These are phyloP conservation scores for Helotiales sp. DNA, from an alignment of 2,329 filamentous ascomycete genomes.

Conservation along the genomic window DNA sequence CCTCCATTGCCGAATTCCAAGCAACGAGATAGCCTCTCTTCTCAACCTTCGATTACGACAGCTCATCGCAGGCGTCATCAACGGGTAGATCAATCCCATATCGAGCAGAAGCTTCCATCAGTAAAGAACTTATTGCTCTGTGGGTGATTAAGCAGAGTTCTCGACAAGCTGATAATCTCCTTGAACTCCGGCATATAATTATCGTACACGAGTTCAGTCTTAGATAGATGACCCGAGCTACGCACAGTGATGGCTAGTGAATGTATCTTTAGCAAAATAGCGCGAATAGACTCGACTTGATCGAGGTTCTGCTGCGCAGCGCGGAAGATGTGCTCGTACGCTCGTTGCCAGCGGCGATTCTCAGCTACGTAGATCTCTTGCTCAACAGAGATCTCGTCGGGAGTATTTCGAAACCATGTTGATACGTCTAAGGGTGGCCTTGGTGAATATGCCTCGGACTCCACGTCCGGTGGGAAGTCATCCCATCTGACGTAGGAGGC, in stretches of 20 bases:
- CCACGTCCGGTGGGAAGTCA: not conserved
- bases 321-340: constrained; percentile 22
- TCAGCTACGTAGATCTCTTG: constrained; percentile 22
- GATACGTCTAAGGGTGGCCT: not conserved
- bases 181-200: constrained; percentile 15
- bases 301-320: constrained; percentile 11
- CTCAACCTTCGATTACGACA: constrained; percentile 27
- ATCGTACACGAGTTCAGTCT: constrained; percentile 25
- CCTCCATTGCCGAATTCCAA: constrained; percentile 15
- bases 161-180: constrained; percentile 17
- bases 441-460: not conserved
- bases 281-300: constrained; percentile 12
- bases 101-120: constrained; percentile 22
- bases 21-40: constrained; percentile 23
- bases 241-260: constrained; percentile 20
- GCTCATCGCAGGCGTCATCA: constrained; percentile 18
- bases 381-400: constrained; percentile 18
- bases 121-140: constrained; percentile 14
- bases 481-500: not conserved
- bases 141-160: constrained; percentile 15
- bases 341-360: constrained; percentile 21
- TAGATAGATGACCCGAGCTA: constrained; percentile 18
- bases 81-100: constrained; percentile 19
- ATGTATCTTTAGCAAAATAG: constrained; percentile 21
- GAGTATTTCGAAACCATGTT: constrained; percentile 1